phyloP scores from a whole-genome alignment of 371 early-diverging fungal genomes.

The Zopfochytrium polystomum region DNA sequence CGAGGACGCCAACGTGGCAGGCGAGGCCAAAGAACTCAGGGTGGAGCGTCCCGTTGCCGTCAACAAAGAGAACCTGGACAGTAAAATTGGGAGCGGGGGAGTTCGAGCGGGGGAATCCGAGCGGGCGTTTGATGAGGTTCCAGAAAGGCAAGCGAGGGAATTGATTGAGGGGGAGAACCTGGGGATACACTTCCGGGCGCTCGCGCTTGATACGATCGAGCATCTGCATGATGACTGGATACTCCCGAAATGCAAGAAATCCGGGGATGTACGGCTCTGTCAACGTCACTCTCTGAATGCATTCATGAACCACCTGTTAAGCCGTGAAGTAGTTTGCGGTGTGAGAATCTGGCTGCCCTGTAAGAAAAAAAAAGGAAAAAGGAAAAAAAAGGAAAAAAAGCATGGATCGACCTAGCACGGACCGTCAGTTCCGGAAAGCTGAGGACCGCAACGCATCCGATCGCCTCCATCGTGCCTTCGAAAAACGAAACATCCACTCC shows the following conservation, averaged over 20 bases:
- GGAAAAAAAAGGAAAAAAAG: too few relatives aligned
- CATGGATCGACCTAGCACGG: too few relatives aligned
- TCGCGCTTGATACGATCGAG: slow-evolving; percentile 49
- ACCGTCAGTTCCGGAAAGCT: slow-evolving; percentile 61
- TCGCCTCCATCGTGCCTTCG: too few relatives aligned
- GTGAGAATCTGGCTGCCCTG: slow-evolving; percentile 1
- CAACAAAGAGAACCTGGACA: slow-evolving; percentile 71
- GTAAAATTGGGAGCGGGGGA: too few relatives aligned
- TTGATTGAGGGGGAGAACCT: too few relatives aligned
- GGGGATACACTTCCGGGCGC: slow-evolving; percentile 60
- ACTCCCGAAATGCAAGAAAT: slow-evolving; percentile 88
- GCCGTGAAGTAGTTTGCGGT: neutral
- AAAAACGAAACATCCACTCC: slow-evolving; percentile 86
- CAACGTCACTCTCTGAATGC: slow-evolving; percentile 50
- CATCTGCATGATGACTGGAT: slow-evolving; percentile 56
- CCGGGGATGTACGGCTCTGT: slow-evolving; percentile 78
- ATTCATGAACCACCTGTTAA: slow-evolving; percentile 54
- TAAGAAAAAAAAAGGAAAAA: too few relatives aligned
- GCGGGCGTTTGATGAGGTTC: slow-evolving; percentile 50
- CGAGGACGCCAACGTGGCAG: slow-evolving; percentile 53
- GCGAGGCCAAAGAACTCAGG: slow-evolving; percentile 86
- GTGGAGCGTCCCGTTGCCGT: slow-evolving; percentile 88
- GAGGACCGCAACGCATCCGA: slow-evolving; percentile 72
- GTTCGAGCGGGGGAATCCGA: neutral
- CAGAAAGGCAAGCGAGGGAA: too few relatives aligned